phyloP scores from a whole-genome alignment of 306 rosid species.

The Rosa persica region DNA sequence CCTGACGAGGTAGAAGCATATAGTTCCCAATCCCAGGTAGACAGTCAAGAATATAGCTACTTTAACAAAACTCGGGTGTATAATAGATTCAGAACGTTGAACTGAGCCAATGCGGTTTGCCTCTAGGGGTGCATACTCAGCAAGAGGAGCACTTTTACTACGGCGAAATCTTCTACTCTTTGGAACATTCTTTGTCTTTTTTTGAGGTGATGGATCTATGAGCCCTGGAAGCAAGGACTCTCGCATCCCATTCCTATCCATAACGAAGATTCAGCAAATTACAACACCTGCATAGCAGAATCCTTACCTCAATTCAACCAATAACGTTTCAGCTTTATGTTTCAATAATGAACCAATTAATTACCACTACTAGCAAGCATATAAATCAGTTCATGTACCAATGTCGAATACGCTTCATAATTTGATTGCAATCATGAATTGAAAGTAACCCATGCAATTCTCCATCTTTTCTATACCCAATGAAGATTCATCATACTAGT shows the following conservation, averaged over 20 bases:
- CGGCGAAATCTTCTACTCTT: conserved; percentile 42
- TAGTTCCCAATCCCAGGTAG: conserved; percentile 41
- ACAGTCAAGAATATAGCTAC: conserved; percentile 26
- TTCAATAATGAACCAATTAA: not conserved
- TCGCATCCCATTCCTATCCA: conserved; percentile 44
- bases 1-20: conserved; percentile 44
- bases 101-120: conserved; percentile 8
- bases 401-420: too few species aligned
- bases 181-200: conserved; percentile 15
- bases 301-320: not conserved
- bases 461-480: not conserved
- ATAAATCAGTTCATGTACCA: not conserved
- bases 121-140: conserved; percentile 13
- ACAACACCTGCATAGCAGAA: conserved; percentile 21
- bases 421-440: not conserved
- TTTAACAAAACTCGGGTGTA: conserved; percentile 31
- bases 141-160: conserved; percentile 55
- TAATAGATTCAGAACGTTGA: conserved; percentile 25
- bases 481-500: not conserved
- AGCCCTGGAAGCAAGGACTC: conserved; percentile 39
- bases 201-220: conserved; percentile 25
- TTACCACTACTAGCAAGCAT: not conserved
- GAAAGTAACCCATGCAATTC: too few species aligned
- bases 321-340: not conserved
- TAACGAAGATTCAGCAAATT: conserved; percentile 28